Percentiles rank a stretch among this genome's conserved stretches.
phyloP scores from a whole-genome alignment of 1,284 basidiomycete genomes.

The Polyporus tsugae region DNA sequence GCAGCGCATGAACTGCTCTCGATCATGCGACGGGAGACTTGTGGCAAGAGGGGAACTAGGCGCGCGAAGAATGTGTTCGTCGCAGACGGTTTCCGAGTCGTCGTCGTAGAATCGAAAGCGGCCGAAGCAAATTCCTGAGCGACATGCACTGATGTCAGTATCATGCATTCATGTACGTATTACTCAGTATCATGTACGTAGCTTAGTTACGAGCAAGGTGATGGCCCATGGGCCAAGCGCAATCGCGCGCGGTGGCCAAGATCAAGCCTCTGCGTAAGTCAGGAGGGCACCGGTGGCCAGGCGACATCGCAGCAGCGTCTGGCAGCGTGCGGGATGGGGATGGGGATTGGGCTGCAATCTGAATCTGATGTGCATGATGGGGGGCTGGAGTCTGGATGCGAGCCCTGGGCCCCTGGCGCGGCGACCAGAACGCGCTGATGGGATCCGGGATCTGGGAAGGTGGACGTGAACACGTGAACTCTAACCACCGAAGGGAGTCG shows the following conservation, averaged over 20 bases:
- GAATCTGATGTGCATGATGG: not conserved
- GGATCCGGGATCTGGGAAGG: not conserved
- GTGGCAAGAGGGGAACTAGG: not conserved
- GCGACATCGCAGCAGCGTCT: not conserved
- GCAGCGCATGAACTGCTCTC: no score
- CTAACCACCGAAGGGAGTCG: not conserved
- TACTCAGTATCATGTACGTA: not conserved
- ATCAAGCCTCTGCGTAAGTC: not conserved
- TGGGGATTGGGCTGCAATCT: not conserved
- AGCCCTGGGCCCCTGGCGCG: not conserved
- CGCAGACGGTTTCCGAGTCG: not conserved
- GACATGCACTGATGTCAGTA: not conserved
- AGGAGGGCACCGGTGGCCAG: not conserved
- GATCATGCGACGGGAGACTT: not conserved
- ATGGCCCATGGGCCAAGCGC: not conserved
- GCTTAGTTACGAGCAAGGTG: not conserved
- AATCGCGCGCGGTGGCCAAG: not conserved
- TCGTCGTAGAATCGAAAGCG: not conserved
- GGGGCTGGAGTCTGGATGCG: not conserved
- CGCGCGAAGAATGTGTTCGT: not conserved
- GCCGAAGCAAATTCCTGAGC: not conserved
- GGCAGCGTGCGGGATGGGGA: no score
- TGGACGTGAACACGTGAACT: not conserved
- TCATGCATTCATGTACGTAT: not conserved
- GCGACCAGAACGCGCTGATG: not conserved